Conservation (phyloP, 2,329 filamentous ascomycete species). For the Monosporascus sp. region DNA sequence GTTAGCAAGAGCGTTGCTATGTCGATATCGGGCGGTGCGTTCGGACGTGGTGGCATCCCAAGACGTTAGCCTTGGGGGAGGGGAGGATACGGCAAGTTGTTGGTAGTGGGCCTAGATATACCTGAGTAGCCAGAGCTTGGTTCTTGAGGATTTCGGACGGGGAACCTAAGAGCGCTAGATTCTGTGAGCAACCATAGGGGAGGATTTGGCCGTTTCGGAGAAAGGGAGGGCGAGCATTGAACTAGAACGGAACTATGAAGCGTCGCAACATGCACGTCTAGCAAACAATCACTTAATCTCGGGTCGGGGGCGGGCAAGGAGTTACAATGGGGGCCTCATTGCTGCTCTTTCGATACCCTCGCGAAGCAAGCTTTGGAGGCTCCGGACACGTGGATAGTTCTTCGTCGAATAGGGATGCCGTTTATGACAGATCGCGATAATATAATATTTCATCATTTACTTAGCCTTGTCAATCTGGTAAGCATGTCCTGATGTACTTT, state of each 20-base stretch:
- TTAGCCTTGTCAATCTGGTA: not conserved
- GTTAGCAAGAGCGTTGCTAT: slow-evolving; percentile 79
- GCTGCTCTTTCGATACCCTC: slow-evolving; percentile 19
- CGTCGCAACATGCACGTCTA: not conserved
- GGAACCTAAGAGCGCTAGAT: not conserved
- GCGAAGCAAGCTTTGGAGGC: slow-evolving; percentile 21
- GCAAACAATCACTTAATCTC: not conserved
- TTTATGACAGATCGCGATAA: no score
- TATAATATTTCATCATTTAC: not conserved
- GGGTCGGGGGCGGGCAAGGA: not conserved
- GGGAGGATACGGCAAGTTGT: not conserved
- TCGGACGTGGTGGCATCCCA: slow-evolving; percentile 38
- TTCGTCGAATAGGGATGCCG: not conserved
- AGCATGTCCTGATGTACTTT: no score
- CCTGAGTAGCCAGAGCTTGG: slow-evolving; percentile 16
- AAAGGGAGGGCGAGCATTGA: not conserved
- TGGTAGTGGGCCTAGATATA: not conserved
- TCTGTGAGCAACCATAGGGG: not conserved
- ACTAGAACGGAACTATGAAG: not conserved
- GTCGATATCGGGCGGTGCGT: slow-evolving; percentile 43
- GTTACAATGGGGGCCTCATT: not conserved
- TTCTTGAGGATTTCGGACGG: slow-evolving; percentile 9
- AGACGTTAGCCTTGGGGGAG: slow-evolving; percentile 33
- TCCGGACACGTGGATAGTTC: slow-evolving; percentile 4
- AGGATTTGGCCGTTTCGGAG: not conserved